A percentile compares a stretch with the other conserved stretches of the same genome.
phyloP scores from a whole-genome alignment of 257 asterid species.

The Solanum clarkiae region DNA sequence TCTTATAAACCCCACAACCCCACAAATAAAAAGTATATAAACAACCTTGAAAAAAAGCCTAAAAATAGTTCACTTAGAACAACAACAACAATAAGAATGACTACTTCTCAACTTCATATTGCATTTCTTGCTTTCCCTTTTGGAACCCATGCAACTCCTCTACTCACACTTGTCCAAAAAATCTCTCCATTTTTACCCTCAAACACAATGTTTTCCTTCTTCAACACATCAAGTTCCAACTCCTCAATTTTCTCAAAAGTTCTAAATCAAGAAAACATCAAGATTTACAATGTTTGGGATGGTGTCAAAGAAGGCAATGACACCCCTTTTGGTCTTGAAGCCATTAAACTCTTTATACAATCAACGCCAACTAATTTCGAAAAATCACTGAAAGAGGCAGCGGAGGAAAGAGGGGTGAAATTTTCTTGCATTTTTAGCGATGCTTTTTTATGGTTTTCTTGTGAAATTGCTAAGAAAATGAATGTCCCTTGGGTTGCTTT shows the following conservation, averaged over 20 bases:
- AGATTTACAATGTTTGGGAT: slow-evolving; percentile 34
- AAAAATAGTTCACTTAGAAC: background rate
- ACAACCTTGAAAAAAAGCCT: background rate
- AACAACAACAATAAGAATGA: background rate
- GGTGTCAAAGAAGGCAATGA: slow-evolving; percentile 27
- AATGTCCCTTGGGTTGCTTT: slow-evolving; percentile 56
- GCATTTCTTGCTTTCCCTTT: slow-evolving; percentile 75
- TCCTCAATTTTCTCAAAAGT: background rate
- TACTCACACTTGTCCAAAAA: slow-evolving; percentile 32
- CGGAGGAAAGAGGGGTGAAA: slow-evolving; percentile 24
- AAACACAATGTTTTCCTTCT: slow-evolving; percentile 28
- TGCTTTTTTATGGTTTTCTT: slow-evolving; percentile 54
- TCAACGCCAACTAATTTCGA: slow-evolving; percentile 46
- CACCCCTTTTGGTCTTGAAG: slow-evolving; percentile 32
- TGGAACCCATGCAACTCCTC: slow-evolving; percentile 60
- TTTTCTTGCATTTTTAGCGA: slow-evolving; percentile 44
- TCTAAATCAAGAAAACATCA: slow-evolving; percentile 10
- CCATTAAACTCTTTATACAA: slow-evolving; percentile 25
- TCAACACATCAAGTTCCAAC: slow-evolving; percentile 37
- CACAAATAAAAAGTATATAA: background rate
- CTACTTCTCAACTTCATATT: slow-evolving; percentile 20
- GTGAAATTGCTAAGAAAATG: slow-evolving; percentile 37
- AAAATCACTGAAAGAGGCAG: slow-evolving; percentile 30
- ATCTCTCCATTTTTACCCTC: slow-evolving; percentile 37
- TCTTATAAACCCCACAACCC: background rate